Base-by-base conservation (phyloP, 1,139 yeast genomes). In the Starmera stellimalicola region DNA sequence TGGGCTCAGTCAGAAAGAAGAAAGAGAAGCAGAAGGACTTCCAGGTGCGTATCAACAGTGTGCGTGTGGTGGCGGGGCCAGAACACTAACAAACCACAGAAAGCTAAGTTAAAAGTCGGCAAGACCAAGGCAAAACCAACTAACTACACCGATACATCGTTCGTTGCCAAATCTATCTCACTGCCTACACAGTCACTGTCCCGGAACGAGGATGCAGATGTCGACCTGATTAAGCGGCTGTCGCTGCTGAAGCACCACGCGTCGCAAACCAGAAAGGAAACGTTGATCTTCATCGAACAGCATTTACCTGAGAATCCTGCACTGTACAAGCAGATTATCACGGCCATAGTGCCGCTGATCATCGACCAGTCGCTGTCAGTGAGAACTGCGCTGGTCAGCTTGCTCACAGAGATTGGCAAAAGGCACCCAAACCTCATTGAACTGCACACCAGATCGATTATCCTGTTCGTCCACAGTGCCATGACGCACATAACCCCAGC, bases 401-500 rank as follows among this genome's bases (percentile, higher is more conserved):
- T 85, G 25, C 58, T 83, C 22, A 58, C 62, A 14, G 63, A 68
- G 4, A 62, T 79, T 27, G 71, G 73, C 2, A 50, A 54, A 12
- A 58, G 60, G 16, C 79, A 76, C 42, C 67, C 70, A 0, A 73
- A 73, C 7, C 60, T 77, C n/a, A 59, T 82, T 38, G 73, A 70
- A 38, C 63, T 87, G 16, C 93, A 88, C 56, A 66, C 79, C 32
- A 65, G 77, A 20, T 62, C 78, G 6, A 57, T 88, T 3, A 68
- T 82, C 23, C 62, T 91, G 22, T 88, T 82, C 52, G 67, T 88
- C n/a, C 82, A 82, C 48, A 79, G 93, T 35, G 94, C 95, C 11
- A 91, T 91, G 97, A 83, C 97, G 14, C 96, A 91, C 52, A 80
- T 91, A 30, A 71, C 70, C 26, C 78, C 88, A 1, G 76, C 74